A percentile compares a stretch with the other conserved stretches of the same genome.
phyloP scores from a whole-genome alignment of 148 eudicot genomes.

The Polygonum aviculare region DNA sequence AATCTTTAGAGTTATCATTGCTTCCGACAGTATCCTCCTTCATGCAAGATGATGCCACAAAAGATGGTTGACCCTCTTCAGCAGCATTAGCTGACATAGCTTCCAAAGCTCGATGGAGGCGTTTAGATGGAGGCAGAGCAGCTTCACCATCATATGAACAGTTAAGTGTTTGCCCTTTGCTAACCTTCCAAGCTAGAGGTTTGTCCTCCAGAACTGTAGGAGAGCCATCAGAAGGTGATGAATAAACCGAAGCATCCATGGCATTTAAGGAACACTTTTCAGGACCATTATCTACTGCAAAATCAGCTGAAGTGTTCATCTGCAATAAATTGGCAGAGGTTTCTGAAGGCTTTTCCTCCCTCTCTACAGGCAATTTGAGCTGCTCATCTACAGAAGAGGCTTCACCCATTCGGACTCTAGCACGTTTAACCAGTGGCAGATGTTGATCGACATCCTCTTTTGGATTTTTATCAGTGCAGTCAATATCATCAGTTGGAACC shows the following conservation, averaged over 20 bases:
- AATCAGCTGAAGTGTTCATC: constrained; percentile 18
- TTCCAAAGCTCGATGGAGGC: constrained; percentile 91
- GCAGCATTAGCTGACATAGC: constrained; percentile 97
- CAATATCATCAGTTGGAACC: constrained; percentile 29
- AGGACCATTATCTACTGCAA: constrained; percentile 24
- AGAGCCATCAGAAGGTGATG: constrained; percentile 22
- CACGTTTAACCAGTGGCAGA: constrained; percentile 82
- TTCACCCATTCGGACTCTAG: constrained; percentile 93
- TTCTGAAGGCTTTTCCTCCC: constrained; percentile 32
- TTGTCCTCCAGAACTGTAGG: constrained; percentile 25
- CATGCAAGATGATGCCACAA: constrained; percentile 16
- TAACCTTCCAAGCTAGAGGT: constrained; percentile 32
- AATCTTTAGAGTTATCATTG: neutral
- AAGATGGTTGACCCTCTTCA: constrained; percentile 39
- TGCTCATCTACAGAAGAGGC: constrained; percentile 33
- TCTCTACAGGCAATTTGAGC: constrained; percentile 26
- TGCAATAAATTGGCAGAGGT: constrained; percentile 19
- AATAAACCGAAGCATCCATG: constrained; percentile 14
- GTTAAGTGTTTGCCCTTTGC: constrained; percentile 29
- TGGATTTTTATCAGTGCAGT: constrained; percentile 19
- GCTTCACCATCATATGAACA: constrained; percentile 76
- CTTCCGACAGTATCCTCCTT: constrained; percentile 6
- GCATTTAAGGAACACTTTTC: constrained; percentile 18
- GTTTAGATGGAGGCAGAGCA: constrained; percentile 94
- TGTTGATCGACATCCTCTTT: constrained; percentile 94